Base-by-base conservation (phyloP, 2,329 filamentous ascomycete genomes). In the Ophiostoma australiae region DNA sequence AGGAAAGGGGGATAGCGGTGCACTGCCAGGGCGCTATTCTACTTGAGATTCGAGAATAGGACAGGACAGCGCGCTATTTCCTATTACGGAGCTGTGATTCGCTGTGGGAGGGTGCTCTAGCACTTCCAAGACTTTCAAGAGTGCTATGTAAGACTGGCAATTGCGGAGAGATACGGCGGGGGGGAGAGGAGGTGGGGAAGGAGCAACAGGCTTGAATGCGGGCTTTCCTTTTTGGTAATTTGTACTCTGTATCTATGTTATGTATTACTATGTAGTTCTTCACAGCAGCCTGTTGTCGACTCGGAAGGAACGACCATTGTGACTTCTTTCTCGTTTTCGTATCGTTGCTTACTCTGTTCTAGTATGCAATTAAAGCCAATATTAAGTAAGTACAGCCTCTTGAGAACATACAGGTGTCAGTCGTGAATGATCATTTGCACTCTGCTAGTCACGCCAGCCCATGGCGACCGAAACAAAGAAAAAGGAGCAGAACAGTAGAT, bases 121-220 rank as follows among this genome's bases (percentile, higher is more conserved):
- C 37, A 8, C 1, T 48, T 20, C 44, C 44, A 48, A 48, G 44
- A 48, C 44, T 48, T 20, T 17, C 5, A 48, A 48, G 44, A 20
- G 17, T 44, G 15, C 44, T 48, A n/a, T n/a, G 17, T 20, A 27
- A 58, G 52, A 23, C 4, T 11, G 52, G 17, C 17, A 6, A 58
- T 27, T 58, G 52, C 52, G 52, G 52, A 58, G 52, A 58, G 23
- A 58, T 31, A 15, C 52, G 52, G 52, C 52, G 52, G 52, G 52
- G 52, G 52, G 52, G 13, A 58, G 17, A 58, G 48, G 48, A 55
- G 52, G 52, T 27, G 52, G 52, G 52, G 52, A 58, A 58, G 52
- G 52, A 5, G 52, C 52, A n/a, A 58, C n/a, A 15, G 52, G 10
- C 52, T 58, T 17, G 17, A 48, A 31, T 27, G 52, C 52, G 52